Conservation (phyloP, 2,329 filamentous ascomycete species). For the Verticillium dahliae region DNA sequence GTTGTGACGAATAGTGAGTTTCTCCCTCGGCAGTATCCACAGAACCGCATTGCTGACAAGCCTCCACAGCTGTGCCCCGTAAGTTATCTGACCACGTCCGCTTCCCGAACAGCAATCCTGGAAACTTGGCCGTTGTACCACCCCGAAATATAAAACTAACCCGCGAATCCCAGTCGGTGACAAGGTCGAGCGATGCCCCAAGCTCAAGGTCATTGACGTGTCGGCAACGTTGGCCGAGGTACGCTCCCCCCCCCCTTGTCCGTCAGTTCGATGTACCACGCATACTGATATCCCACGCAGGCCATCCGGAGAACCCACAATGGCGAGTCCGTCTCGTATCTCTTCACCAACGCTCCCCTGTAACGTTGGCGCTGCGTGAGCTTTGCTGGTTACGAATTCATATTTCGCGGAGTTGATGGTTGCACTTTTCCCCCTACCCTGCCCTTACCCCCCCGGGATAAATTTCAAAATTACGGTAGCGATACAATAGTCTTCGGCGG, state of each 20-base stretch:
- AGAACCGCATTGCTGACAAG: conserved; percentile 15
- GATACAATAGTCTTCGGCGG: not conserved
- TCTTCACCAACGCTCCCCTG: not conserved
- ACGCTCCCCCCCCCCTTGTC: conserved; percentile 26
- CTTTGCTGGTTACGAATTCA: not conserved
- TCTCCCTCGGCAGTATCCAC: not conserved
- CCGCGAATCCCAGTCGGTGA: conserved; percentile 50
- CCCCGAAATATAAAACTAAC: conserved; percentile 34
- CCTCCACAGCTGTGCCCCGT: conserved; percentile 25
- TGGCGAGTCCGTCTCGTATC: conserved; percentile 28
- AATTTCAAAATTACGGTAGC: not conserved
- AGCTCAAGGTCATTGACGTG: conserved; percentile 87
- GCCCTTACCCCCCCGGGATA: not conserved
- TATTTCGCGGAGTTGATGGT: not conserved
- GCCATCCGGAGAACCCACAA: conserved; percentile 60
- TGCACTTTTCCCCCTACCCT: not conserved
- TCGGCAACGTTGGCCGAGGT: conserved; percentile 68
- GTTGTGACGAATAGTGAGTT: conserved; percentile 76
- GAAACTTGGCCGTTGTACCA: not conserved
- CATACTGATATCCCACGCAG: not conserved
- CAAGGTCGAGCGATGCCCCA: conserved; percentile 71
- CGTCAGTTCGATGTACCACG: not conserved
- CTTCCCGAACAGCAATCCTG: not conserved
- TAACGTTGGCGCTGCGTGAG: not conserved
- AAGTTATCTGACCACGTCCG: conserved; percentile 7